Evolutionary conservation across 75 land plant genomes (phyloP), one percentile per base, ranked within the genome.

Genomic region (Cupressus sempervirens): DNA sequence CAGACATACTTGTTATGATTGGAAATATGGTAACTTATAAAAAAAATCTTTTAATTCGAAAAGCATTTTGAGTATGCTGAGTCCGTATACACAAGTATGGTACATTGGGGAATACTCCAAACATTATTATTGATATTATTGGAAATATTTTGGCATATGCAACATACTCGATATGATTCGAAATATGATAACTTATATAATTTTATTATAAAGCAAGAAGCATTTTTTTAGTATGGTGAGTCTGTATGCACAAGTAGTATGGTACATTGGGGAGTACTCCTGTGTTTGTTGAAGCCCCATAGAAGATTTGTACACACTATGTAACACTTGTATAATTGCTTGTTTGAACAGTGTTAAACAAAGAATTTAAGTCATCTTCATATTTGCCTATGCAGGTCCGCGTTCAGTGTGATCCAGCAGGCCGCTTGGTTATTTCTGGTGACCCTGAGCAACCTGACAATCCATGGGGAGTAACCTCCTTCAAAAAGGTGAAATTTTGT

Each of bases 401-500:
- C 18, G 95, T 97, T 73, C 99, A 97, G 83, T 97, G 98, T 84
- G 99, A 97, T 89, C 94, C 95, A 35, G 97, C 96, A 56, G 99
- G 99, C 67, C 93, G 94, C 40, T 83, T 97, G 65, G 93, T 97
- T 82, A 95, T 97, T 90, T 93, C 96, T 41, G 99, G 99, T 73
- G 91, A 94, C 56, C 99, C 99, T 4, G 99, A 95, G 82, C 94
- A 97, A 83, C 90, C 89, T 76, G 96, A 95, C 84, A 97, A 94
- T 86, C 99, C 99, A 23, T 97, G 99, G 99, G 99, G 99, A n/a
- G 94, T 97, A 46, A 95, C 96, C 29, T 90, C 99, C 6, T 97
- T 97, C 82, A 91, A 91, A 86, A 97, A 97, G 94, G 99, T 93
- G 45, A 36, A n/a, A 75, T 10, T 74, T 79, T 7, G 38, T 40